Evolutionary conservation across 495 filamentous ascomycete genomes (phyloP), one percentile per base, ranked within the genome.

Genomic region (Viridothelium virens): DNA sequence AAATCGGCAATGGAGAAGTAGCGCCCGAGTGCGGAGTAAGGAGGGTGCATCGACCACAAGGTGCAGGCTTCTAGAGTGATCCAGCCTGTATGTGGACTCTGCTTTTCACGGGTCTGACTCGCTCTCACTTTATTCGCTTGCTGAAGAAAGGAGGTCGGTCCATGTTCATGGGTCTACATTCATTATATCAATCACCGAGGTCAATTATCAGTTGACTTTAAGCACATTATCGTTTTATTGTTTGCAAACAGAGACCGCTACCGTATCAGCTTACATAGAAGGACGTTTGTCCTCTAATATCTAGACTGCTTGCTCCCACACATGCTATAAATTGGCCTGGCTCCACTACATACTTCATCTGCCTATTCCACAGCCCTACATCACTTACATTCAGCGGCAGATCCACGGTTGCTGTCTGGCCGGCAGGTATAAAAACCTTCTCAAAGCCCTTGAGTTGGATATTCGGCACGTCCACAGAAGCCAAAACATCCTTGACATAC

Each of bases 371-470:
- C 46, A 76, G 39, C 10, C 72, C 70, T 53, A 71, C 65, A 50
- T 73, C 69, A 38, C 14, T 61, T 5, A 76, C 71, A 39, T 92
- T 86, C 3, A 92, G 72, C 9, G 71, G 69, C 0, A 96, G 80
- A 18, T 80, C 74, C n/a, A 92, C 82, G 46, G 83, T 79, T 75
- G 86, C 86, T 2, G 83, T 86, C 80, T 94, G 86, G 2, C 87
- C 87, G 0, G 86, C 81, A 65, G 87, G 79, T 9, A 95, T 74
- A 63, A 79, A 79, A 0, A 94, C 87, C 76, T 94, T 95, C 68
- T 86, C 83, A 74, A 96, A 95, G 1, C 87, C 90, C 65, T 88
- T 88, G 1, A 95, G 78, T 73, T 92, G 88, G 66, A 91, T 89
- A 63, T 88, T 83, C 2, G 91, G 90, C 25, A 89, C 80, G 61